Evolutionary conservation across 805 yeast species (phyloP), one percentile per base, ranked within the genome.

Genomic region (Crinitomyces ghanaensis): DNA sequence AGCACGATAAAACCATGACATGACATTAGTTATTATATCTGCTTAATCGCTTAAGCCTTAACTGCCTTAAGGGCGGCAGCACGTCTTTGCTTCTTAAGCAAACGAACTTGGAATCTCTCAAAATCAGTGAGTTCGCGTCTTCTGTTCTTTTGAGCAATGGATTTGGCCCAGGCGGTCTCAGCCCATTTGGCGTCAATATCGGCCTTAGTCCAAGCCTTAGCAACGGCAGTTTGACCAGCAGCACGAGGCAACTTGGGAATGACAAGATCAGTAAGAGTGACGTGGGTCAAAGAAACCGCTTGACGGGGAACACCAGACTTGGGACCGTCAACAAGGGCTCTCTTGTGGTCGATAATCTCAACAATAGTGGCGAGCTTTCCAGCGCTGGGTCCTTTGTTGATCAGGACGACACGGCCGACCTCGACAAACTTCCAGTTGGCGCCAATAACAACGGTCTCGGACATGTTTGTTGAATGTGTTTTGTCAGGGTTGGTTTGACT

Each of bases 341-440:
- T 82, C 77, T 84, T 86, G 77, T 91, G 95, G 77, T 91, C 97
- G 63, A 91, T 82, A 72, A 91, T 83, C 76, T 91, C 98, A 61
- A 86, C 97, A 60, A 91, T 78, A 63, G 94, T 72, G 59, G 97
- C 99, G 63, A 91, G 77, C 70, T 84, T 82, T 55, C 80, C 80
- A 47, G 75, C 65, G 56, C 57, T 59, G 46, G 65, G 62, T 59
- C 83, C 82, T 68, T 78, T 73, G 78, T 75, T 74, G 63, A 88
- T 64, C 62, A 88, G 79, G 66, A 86, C 95, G 64, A 91, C 82
- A 74, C 99, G 95, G 68, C 98, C 98, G 63, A 86, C 82, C 77
- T 88, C 95, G 66, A 91, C 98, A 63, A 75, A 77, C 82, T 95
- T 84, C 97, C 97, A 91, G 88, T 82, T 82, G 66, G 94, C 73